Base-by-base conservation (phyloP, 768 basidiomycete species). In the Tricholoma matsutake region DNA sequence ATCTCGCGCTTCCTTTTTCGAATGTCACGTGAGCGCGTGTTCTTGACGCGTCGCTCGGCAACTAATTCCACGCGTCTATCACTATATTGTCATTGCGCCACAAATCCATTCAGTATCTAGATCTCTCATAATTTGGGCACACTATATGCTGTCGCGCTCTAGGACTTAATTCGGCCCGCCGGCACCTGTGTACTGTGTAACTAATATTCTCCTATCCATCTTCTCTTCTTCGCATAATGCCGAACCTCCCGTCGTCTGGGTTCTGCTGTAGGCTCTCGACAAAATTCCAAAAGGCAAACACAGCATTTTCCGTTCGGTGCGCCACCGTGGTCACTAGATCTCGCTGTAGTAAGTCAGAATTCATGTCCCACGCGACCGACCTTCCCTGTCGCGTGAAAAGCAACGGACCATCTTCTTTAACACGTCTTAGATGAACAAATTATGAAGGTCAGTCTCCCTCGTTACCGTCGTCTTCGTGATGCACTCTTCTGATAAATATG, bases 11-110 rank as follows among this genome's bases (percentile, higher is more conserved):
- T 25, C 22, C 71, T 66, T 68, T 65, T 64, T 51, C 22, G 60
- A 55, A 8, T 29, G 58, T 63, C 68, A 68, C 64, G 67, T 69
- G 68, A 14, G 4, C 16, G 41, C 62, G 55, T 53, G 53, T 49
- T 64, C 58, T 54, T 61, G 60, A 56, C 63, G 56, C 60, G 61
- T 67, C 2, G 51, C 61, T 37, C 66, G 63, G 64, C 56, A 68
- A 65, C 65, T 64, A 63, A 62, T 29, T 53, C 67, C 56, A 62
- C 58, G 56, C 56, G 59, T 61, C 59, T 14, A 54, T 57, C 43
- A 62, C 47, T n/a, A 51, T 60, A 39, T 57, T 37, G 52, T 28
- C 47, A 35, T 43, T 64, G 65, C 71, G 71, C 71, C 71, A 70
- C 71, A 70, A 72, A 68, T 65, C 39, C 53, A 54, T 41, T 47